These are phyloP conservation scores for Cercospora brassicicola DNA, from an alignment of 2,329 filamentous ascomycete species.

Conservation along the genomic window DNA sequence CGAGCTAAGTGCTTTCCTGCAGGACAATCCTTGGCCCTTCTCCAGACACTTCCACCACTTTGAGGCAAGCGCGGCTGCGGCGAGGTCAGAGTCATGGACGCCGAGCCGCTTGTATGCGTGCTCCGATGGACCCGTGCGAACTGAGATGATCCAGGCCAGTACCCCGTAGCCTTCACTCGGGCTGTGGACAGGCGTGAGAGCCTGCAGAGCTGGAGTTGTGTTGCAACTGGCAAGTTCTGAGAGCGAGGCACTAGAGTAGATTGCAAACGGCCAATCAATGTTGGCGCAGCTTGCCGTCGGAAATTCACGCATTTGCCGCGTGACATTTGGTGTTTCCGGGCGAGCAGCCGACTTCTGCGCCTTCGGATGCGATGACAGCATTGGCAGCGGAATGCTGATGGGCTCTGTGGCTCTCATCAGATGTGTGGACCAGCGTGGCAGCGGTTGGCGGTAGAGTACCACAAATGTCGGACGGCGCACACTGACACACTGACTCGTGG, in stretches of 20 bases:
- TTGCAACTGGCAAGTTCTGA: not conserved
- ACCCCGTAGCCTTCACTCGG: not conserved
- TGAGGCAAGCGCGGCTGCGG: slow-evolving; percentile 5
- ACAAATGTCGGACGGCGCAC: not conserved
- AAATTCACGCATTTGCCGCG: not conserved
- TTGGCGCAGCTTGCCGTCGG: not conserved
- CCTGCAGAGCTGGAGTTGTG: not conserved
- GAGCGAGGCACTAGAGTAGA: not conserved
- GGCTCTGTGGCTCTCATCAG: not conserved
- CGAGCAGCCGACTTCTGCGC: not conserved
- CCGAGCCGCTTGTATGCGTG: slow-evolving; percentile 12
- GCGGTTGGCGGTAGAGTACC: not conserved
- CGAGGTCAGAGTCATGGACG: slow-evolving; percentile 13
- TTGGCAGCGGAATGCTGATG: not conserved
- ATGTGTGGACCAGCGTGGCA: not conserved
- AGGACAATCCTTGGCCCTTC: not conserved
- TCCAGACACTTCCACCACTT: not conserved
- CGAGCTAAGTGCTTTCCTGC: slow-evolving; percentile 10
- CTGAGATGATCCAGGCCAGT: not conserved
- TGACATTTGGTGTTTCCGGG: not conserved
- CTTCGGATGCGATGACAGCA: slow-evolving; percentile 1
- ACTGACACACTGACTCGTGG: not conserved
- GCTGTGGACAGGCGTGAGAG: not conserved
- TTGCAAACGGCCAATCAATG: not conserved
- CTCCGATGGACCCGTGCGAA: not conserved